These are phyloP conservation scores for Saccharomycopsis microspora DNA, from an alignment of 805 yeast species.

Conservation along the genomic window DNA sequence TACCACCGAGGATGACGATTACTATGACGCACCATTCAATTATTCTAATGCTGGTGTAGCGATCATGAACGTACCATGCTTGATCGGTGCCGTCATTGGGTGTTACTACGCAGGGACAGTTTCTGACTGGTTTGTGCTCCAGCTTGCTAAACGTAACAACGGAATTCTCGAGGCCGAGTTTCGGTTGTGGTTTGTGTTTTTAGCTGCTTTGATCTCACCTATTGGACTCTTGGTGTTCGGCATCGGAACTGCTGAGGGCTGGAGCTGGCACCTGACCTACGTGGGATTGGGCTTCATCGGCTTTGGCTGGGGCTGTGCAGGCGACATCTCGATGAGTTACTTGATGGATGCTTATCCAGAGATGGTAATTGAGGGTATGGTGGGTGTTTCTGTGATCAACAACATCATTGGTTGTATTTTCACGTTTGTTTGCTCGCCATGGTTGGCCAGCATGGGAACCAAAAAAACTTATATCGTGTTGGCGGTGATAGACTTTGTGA, in stretches of 20 bases:
- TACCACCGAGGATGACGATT: conserved; percentile 60
- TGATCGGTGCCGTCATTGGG: conserved; percentile 56
- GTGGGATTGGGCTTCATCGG: conserved; percentile 56
- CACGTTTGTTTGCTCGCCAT: conserved; percentile 52
- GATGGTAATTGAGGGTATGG: conserved; percentile 61
- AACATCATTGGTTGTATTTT: conserved; percentile 55
- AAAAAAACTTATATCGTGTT: conserved; percentile 48
- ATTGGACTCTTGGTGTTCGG: conserved; percentile 56
- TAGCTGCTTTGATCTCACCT: conserved; percentile 49
- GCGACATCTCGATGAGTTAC: conserved; percentile 59
- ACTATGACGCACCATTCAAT: conserved; percentile 55
- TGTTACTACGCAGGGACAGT: conserved; percentile 53
- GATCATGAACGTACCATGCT: conserved; percentile 61
- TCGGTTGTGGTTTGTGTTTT: conserved; percentile 43
- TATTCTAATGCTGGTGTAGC: conserved; percentile 60
- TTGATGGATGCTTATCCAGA: conserved; percentile 62
- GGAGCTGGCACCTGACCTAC: conserved; percentile 44
- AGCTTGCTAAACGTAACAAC: conserved; percentile 48
- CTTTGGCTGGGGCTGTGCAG: conserved; percentile 59
- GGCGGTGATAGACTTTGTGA: conserved; percentile 48
- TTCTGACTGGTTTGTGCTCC: conserved; percentile 48
- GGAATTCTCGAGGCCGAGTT: conserved; percentile 59
- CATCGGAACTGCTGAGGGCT: conserved; percentile 45
- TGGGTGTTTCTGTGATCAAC: conserved; percentile 53
- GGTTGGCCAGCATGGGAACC: conserved; percentile 47